These are phyloP conservation scores for Kingdonia uniflora DNA, from an alignment of 164 flowering plant species.

Conservation along the genomic window DNA sequence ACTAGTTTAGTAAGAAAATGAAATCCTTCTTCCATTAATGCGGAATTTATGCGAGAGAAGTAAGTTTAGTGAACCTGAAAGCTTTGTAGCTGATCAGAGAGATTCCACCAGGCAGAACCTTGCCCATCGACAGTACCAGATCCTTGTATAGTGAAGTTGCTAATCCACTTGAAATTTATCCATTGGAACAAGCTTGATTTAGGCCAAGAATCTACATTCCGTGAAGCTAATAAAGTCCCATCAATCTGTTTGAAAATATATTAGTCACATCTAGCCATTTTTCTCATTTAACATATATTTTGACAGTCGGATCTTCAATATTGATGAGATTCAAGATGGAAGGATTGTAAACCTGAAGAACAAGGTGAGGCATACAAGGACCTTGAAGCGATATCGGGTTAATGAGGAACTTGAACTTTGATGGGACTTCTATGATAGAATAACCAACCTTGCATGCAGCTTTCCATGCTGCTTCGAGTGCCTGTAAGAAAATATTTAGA, in stretches of 20 bases:
- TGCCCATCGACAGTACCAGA: slow-evolving; percentile 68
- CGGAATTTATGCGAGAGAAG: neutral
- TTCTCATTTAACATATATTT: no score
- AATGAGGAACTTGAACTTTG: slow-evolving; percentile 49
- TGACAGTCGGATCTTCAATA: no score
- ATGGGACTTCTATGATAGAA: slow-evolving; percentile 46
- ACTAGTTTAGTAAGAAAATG: neutral
- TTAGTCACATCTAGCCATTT: no score
- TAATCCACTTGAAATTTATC: slow-evolving; percentile 77
- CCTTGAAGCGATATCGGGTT: slow-evolving; percentile 64
- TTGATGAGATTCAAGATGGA: no score
- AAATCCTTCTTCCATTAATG: neutral
- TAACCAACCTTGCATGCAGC: slow-evolving; percentile 59
- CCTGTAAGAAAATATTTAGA: slow-evolving; percentile 29
- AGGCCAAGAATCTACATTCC: slow-evolving; percentile 46
- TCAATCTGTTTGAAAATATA: slow-evolving; percentile 43
- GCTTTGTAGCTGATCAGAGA: slow-evolving; percentile 11
- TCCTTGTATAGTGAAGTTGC: slow-evolving; percentile 72
- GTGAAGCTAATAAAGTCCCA: slow-evolving; percentile 65
- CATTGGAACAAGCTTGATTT: slow-evolving; percentile 59
- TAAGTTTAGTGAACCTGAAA: slow-evolving; percentile 20
- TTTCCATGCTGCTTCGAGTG: slow-evolving; percentile 62
- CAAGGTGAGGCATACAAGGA: slow-evolving; percentile 60
- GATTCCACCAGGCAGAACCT: slow-evolving; percentile 70
- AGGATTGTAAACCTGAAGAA: slow-evolving; percentile 44